Base-by-base conservation (phyloP, 1,139 yeast species). In the Geotrichum reessii region DNA sequence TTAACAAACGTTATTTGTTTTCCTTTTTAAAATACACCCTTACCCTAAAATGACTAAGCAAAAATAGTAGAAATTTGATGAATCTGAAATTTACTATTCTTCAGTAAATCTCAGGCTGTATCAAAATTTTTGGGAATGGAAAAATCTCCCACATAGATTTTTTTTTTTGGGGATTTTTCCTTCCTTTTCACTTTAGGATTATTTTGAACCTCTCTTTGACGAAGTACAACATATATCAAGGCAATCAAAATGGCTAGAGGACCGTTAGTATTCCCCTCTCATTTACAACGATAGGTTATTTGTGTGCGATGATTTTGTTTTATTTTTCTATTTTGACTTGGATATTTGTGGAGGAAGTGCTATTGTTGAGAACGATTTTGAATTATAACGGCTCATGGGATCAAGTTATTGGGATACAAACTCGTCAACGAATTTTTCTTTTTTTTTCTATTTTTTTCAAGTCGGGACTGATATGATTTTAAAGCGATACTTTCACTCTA, bases 161-260 rank as follows among this genome's bases (percentile, higher is more conserved):
- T 52, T 44, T 42, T 21, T 44, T 47, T 42, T 33, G 28, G 46
- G 46, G 24, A 42, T 50, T 55, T 44, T 55, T 50, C 40, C 53
- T 46, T 49, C 46, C 47, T 49, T 48, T 49, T 33, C 50, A 50
- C 48, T 37, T 48, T 46, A 28, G 33, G 47, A 50, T 40, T 52
- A 28, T 49, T 47, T 46, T 49, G 33, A 50, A 31, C 47, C 50
- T 50, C 50, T 33, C 27, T 31, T 54, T 54, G 57, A 50, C 53
- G 52, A 48, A 47, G 53, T 52, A 37, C 55, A 48, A 53, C 46
- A 52, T 48, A 56, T 33, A 50, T 44, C 54, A 48, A 61, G 55
- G 53, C 55, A 50, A 54, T 44, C 75, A 85, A 81, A 80, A 87
- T 87, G 95, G 95, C 91, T 83, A 86, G 95, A 87, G 95, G 95